Conservation (phyloP, 1,139 yeast species). For the Wickerhamiella infanticola region DNA sequence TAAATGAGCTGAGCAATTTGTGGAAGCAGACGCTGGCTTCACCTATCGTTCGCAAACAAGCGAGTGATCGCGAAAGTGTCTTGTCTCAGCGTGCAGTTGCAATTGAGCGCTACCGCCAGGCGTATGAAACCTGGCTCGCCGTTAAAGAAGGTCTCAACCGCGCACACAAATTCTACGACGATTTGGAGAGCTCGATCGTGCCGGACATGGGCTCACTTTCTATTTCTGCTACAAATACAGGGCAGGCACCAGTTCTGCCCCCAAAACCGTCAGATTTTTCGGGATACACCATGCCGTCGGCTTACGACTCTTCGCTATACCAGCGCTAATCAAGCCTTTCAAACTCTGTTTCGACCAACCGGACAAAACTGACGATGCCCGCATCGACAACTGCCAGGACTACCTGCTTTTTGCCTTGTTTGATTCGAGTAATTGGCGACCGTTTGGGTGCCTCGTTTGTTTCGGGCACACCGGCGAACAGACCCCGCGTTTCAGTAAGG, state of each 20-base stretch:
- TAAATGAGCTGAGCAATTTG: conserved; percentile 39
- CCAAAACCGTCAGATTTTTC: conserved; percentile 4
- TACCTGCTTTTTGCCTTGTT: conserved; percentile 37
- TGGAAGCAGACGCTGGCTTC: conserved; percentile 43
- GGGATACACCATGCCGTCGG: conserved; percentile 20
- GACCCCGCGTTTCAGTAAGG: conserved; percentile 22
- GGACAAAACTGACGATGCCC: conserved; percentile 56
- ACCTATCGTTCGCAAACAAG: conserved; percentile 25
- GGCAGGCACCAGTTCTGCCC: conserved; percentile 7
- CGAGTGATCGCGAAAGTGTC: conserved; percentile 26
- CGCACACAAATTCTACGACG: conserved; percentile 49
- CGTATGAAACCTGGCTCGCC: conserved; percentile 39
- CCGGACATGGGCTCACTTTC: not conserved
- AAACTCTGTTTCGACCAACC: conserved; percentile 45
- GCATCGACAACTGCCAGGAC: conserved; percentile 54
- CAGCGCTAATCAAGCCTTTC: conserved; percentile 10
- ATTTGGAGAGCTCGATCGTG: conserved; percentile 33
- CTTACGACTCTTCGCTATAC: conserved; percentile 19
- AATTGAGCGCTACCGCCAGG: conserved; percentile 34
- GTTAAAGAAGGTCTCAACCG: conserved; percentile 43
- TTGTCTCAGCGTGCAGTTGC: conserved; percentile 28
- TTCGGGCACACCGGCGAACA: conserved; percentile 22
- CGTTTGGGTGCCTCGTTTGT: conserved; percentile 13
- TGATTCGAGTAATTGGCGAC: conserved; percentile 24
- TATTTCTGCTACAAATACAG: not conserved